These are phyloP conservation scores for Fusarium sp. DNA, from an alignment of 2,329 filamentous ascomycete species.

Conservation along the genomic window DNA sequence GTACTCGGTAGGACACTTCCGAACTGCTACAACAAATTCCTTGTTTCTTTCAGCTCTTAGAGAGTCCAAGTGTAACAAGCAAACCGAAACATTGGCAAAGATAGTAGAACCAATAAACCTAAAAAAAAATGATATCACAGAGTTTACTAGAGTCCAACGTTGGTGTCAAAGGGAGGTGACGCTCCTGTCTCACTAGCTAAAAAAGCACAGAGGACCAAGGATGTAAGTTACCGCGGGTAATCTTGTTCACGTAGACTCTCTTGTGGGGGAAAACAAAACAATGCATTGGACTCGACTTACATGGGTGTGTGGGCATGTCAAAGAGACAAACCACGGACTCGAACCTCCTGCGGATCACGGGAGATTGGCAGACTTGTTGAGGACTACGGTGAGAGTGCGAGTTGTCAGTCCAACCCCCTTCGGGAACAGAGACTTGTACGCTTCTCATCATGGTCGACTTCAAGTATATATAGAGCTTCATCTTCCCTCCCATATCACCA, in stretches of 20 bases:
- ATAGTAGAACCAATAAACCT: conserved; percentile 1
- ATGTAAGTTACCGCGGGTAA: background rate
- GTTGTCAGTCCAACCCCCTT: conserved; percentile 1
- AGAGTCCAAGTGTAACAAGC: background rate
- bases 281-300: background rate
- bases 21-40: background rate
- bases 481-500: conserved; percentile 15
- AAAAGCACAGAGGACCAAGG: background rate
- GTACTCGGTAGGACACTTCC: background rate
- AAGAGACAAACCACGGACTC: background rate
- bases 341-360: background rate
- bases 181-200: background rate
- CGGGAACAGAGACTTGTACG: background rate
- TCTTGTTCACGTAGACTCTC: background rate
- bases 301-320: background rate
- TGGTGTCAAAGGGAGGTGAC: background rate
- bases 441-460: background rate
- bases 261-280: background rate
- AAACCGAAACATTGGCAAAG: background rate
- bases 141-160: background rate
- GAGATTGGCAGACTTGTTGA: conserved; percentile 1
- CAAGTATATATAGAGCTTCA: conserved; percentile 28
- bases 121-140: background rate
- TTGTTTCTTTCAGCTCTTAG: background rate
- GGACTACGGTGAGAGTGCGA: conserved; percentile 8